Evolutionary conservation across 441 rosid genomes (phyloP).

Genomic region (Populus tomentosa): DNA sequence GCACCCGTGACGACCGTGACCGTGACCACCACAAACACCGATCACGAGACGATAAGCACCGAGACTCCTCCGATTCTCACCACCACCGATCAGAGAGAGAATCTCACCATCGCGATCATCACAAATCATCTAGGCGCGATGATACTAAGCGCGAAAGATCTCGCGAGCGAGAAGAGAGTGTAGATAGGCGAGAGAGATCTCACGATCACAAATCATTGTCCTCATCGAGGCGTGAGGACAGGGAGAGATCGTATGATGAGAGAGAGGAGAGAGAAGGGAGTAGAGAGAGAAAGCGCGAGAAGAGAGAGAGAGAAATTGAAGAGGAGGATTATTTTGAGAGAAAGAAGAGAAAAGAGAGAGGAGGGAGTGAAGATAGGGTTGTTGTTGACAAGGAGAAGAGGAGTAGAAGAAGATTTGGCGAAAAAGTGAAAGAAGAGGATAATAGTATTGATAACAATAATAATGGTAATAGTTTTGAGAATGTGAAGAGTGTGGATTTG

Average conservation of each 20-base stretch:
- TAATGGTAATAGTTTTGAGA: background rate
- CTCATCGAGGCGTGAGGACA: constrained; percentile 21
- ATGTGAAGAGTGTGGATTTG: constrained; percentile 11
- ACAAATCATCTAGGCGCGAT: constrained; percentile 34
- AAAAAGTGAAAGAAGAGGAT: constrained; percentile 42
- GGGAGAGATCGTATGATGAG: constrained; percentile 16
- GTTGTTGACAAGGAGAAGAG: constrained; percentile 38
- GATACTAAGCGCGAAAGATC: constrained; percentile 35
- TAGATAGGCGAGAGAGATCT: constrained; percentile 49
- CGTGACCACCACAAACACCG: constrained; percentile 33
- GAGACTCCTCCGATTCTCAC: constrained; percentile 15
- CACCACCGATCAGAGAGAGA: constrained; percentile 29
- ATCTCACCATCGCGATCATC: constrained; percentile 38
- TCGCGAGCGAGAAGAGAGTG: constrained; percentile 35
- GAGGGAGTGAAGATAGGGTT: constrained; percentile 40
- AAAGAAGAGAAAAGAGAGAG: constrained; percentile 58
- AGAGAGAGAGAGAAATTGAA: constrained; percentile 30
- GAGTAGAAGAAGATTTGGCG: constrained; percentile 55
- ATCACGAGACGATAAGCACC: constrained; percentile 37
- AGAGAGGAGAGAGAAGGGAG: constrained; percentile 23
- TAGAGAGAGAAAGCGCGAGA: constrained; percentile 13
- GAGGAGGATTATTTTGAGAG: constrained; percentile 23
- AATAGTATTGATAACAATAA: background rate
- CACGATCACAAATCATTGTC: constrained; percentile 14
- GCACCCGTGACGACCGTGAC: constrained; percentile 47